Evolutionary conservation across 116 monocot genomes (phyloP).

Genomic region (Iris pallida): DNA sequence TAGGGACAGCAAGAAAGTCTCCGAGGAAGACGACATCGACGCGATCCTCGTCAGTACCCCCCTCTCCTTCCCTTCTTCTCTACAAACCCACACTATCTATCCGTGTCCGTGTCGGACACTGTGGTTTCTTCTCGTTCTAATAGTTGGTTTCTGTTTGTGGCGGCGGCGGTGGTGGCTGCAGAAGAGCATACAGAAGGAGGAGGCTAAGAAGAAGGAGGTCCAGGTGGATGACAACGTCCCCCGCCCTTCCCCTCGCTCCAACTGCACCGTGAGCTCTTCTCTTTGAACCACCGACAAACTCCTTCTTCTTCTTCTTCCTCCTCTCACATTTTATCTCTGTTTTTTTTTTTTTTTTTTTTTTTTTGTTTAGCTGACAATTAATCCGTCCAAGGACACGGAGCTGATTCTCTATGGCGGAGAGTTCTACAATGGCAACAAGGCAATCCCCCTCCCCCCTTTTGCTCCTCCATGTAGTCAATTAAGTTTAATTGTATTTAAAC

Average conservation of each 20-base stretch:
- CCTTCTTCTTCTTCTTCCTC: too few species aligned
- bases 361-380: slow-evolving; percentile 54
- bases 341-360: slow-evolving; percentile 16
- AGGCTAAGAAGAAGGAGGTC: slow-evolving; percentile 98
- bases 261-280: slow-evolving; percentile 53
- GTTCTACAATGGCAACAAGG: slow-evolving; percentile 98
- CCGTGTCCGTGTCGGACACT: too few species aligned
- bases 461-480: too few species aligned
- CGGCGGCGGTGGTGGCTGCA: slow-evolving; percentile 6
- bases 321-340: background rate
- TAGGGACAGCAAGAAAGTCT: slow-evolving; percentile 75
- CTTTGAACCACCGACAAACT: background rate
- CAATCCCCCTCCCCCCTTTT: too few species aligned
- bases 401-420: slow-evolving; percentile 91
- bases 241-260: slow-evolving; percentile 84
- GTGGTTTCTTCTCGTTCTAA: background rate
- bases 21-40: slow-evolving; percentile 94
- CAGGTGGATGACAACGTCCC: slow-evolving; percentile 90
- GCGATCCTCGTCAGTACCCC: slow-evolving; percentile 67
- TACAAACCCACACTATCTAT: background rate
- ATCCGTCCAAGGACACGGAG: slow-evolving; percentile 82
- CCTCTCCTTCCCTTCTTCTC: slow-evolving; percentile 3
- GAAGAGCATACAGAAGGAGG: slow-evolving; percentile 92
- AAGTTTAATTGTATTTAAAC: background rate
- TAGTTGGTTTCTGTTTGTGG: background rate